These are phyloP conservation scores for Lavandula angustifolia DNA, from an alignment of 257 asterid genomes.

Conservation along the genomic window DNA sequence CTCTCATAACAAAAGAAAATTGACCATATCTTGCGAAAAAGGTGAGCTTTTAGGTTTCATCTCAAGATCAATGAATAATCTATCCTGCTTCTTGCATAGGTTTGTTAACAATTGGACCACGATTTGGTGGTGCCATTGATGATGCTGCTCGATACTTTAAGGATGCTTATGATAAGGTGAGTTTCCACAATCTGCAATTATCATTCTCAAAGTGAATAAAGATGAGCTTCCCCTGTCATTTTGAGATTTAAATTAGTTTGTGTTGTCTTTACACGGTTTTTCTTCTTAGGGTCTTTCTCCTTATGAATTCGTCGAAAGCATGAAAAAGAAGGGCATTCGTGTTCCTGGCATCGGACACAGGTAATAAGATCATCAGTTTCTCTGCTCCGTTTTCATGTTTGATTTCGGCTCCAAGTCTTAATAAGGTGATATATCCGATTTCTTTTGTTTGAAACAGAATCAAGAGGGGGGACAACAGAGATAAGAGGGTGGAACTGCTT, in stretches of 20 bases:
- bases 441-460: slow-evolving; percentile 49
- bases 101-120: slow-evolving; percentile 93
- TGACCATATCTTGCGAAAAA: neutral
- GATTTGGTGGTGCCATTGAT: slow-evolving; percentile 99
- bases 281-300: slow-evolving; percentile 78
- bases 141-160: slow-evolving; percentile 99
- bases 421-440: slow-evolving; percentile 14
- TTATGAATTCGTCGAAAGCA: slow-evolving; percentile 93
- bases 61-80: slow-evolving; percentile 24
- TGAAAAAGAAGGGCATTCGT: slow-evolving; percentile 99
- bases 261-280: slow-evolving; percentile 5
- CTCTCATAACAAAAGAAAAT: neutral
- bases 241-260: slow-evolving; percentile 13
- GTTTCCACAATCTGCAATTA: slow-evolving; percentile 33
- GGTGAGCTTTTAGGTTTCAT: slow-evolving; percentile 18
- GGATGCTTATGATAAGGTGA: slow-evolving; percentile 94
- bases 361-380: slow-evolving; percentile 41
- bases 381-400: slow-evolving; percentile 1
- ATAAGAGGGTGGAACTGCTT: slow-evolving; percentile 89
- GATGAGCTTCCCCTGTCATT: slow-evolving; percentile 12
- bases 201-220: neutral
- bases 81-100: slow-evolving; percentile 53
- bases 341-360: slow-evolving; percentile 99
- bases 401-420: slow-evolving; percentile 9
- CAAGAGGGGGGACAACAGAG: slow-evolving; percentile 99